Percentiles rank a stretch among this genome's conserved stretches.
phyloP scores from a whole-genome alignment of 495 filamentous ascomycete genomes.

The Penicillium tannophilum region DNA sequence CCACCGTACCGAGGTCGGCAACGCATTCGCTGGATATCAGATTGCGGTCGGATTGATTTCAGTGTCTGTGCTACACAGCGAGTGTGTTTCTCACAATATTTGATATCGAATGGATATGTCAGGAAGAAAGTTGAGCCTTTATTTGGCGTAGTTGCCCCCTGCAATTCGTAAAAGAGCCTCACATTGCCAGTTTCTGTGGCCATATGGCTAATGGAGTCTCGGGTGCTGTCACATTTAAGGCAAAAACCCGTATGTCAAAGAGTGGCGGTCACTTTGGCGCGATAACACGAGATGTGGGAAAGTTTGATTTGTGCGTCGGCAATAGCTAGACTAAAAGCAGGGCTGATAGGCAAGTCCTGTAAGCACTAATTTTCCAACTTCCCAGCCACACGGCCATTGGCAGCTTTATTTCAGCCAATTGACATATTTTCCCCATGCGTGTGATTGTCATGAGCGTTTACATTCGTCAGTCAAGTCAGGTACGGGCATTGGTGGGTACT shows the following conservation, averaged over 20 bases:
- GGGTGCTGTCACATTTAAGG: background rate
- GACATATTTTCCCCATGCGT: background rate
- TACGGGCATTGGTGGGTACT: background rate
- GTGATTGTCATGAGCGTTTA: background rate
- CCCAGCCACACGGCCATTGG: background rate
- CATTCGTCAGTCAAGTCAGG: background rate
- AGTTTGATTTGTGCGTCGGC: background rate
- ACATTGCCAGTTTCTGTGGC: background rate
- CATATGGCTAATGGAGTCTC: background rate
- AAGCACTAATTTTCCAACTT: background rate
- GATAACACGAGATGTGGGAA: background rate
- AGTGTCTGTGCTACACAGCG: background rate
- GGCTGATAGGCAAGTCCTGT: background rate
- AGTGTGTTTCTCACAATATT: background rate
- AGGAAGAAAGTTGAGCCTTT: background rate
- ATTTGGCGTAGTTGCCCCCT: background rate
- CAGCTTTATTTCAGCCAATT: background rate
- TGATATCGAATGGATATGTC: background rate
- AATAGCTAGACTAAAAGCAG: background rate
- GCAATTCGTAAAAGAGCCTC: background rate
- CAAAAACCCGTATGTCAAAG: background rate
- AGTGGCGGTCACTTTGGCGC: background rate
- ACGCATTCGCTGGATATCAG: background rate
- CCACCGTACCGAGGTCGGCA: too few species aligned
- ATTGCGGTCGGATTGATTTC: background rate